These are phyloP conservation scores for Cyberlindnera japonica DNA, from an alignment of 805 yeast genomes.

Conservation along the genomic window DNA sequence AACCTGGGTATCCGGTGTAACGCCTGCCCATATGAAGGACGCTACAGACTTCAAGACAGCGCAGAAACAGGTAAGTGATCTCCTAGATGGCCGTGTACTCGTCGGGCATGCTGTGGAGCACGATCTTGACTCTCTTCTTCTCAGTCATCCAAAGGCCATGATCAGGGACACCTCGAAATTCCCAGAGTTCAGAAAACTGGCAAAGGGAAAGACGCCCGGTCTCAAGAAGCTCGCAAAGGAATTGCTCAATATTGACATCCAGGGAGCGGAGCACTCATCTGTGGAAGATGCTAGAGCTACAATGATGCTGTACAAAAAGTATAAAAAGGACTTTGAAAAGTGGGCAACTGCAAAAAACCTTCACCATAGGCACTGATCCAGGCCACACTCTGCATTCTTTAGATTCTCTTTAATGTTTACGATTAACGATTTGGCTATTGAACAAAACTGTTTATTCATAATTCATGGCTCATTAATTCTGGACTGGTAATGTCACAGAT, in stretches of 20 bases:
- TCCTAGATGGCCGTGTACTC: constrained; percentile 53
- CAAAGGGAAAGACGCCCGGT: constrained; percentile 70
- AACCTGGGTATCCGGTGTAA: constrained; percentile 87
- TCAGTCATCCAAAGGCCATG: constrained; percentile 61
- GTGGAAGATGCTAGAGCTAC: constrained; percentile 90
- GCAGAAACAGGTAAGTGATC: constrained; percentile 48
- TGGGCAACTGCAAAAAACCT: constrained; percentile 12
- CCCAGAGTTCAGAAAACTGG: constrained; percentile 51
- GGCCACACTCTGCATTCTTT: not conserved
- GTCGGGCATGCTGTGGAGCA: constrained; percentile 86
- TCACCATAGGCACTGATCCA: not conserved
- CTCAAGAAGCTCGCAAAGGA: constrained; percentile 61
- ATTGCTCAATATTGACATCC: constrained; percentile 58
- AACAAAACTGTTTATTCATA: not conserved
- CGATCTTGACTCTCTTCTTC: constrained; percentile 63
- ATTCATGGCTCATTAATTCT: not conserved
- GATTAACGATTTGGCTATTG: not conserved
- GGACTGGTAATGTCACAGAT: constrained; percentile 5
- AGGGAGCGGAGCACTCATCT: constrained; percentile 75
- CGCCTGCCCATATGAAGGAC: constrained; percentile 60
- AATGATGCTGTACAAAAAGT: constrained; percentile 69
- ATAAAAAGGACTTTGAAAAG: constrained; percentile 59
- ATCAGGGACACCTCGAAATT: constrained; percentile 75
- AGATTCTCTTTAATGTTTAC: not conserved
- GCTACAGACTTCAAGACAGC: constrained; percentile 71